phyloP scores from a whole-genome alignment of 164 flowering plant genomes.

The Annona cherimola region DNA sequence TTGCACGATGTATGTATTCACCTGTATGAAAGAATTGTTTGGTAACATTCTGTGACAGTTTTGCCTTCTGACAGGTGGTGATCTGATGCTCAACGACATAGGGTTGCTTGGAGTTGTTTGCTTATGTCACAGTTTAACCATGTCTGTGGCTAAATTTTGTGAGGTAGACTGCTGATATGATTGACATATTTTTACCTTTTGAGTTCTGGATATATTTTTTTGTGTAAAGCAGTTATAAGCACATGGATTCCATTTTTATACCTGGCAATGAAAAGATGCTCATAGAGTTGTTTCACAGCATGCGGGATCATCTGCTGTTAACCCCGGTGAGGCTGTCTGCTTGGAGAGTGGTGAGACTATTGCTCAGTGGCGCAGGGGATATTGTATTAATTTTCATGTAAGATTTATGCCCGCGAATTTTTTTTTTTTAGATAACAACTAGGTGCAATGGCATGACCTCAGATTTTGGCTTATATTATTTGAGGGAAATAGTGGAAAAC shows the following conservation, averaged over 20 bases:
- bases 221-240: not conserved
- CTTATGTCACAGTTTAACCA: conserved; percentile 47
- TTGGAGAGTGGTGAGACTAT: conserved; percentile 60
- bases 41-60: conserved; percentile 1
- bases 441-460: not conserved
- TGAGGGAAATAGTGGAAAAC: not conserved
- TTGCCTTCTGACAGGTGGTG: conserved; percentile 38
- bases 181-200: not conserved
- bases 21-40: not conserved
- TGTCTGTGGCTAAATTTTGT: conserved; percentile 58
- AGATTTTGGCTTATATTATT: not conserved
- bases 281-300: conserved; percentile 35
- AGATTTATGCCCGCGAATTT: conserved; percentile 7
- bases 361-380: conserved; percentile 55
- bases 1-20: not conserved
- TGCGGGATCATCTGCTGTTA: conserved; percentile 44
- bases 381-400: conserved; percentile 47
- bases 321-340: conserved; percentile 58
- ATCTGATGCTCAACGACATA: conserved; percentile 50
- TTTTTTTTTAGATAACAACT: not conserved
- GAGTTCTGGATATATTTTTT: not conserved
- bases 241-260: not conserved
- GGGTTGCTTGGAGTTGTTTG: conserved; percentile 60
- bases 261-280: not conserved
- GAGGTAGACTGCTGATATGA: conserved; percentile 34